Conservation (phyloP, 495 filamentous ascomycete species). For the Sordaria brevicollis region DNA sequence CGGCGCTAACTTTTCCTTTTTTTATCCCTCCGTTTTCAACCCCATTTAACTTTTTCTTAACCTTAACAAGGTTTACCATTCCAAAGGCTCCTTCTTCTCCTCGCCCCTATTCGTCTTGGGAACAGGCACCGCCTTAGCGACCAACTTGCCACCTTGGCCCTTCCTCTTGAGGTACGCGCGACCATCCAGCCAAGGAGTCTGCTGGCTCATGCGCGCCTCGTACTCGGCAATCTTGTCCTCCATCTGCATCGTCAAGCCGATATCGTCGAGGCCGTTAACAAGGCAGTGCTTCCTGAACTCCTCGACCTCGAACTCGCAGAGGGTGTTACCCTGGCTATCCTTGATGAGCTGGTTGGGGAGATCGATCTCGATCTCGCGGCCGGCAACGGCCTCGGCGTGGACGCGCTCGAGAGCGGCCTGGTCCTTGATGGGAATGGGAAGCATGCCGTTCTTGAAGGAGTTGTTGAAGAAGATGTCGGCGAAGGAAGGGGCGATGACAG, state of each 20-base stretch:
- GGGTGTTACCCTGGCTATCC: conserved; percentile 56
- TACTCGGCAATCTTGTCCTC: conserved; percentile 80
- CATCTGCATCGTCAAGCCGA: conserved; percentile 86
- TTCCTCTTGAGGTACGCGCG: conserved; percentile 68
- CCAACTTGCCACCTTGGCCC: conserved; percentile 55
- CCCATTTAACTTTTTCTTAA: not conserved
- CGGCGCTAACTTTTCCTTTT: not conserved
- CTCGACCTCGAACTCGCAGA: conserved; percentile 78
- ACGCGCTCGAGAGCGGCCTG: conserved; percentile 55
- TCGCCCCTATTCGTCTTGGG: conserved; percentile 88
- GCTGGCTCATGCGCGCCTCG: conserved; percentile 61
- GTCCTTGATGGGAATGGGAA: conserved; percentile 70
- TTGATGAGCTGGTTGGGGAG: conserved; percentile 78
- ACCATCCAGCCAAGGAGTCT: conserved; percentile 91
- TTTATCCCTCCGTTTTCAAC: not conserved
- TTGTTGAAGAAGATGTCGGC: conserved; percentile 99
- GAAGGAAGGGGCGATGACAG: conserved; percentile 83
- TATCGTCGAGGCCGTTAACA: conserved; percentile 91
- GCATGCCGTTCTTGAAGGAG: conserved; percentile 99
- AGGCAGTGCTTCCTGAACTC: conserved; percentile 90
- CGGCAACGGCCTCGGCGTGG: conserved; percentile 69
- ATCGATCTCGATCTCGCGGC: conserved; percentile 84
- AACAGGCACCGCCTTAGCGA: conserved; percentile 72
- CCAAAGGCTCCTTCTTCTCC: conserved; percentile 73
- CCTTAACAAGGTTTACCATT: conserved; percentile 52